Evolutionary conservation across 495 filamentous ascomycete species (phyloP).

Genomic region (Aspergillus wentii): DNA sequence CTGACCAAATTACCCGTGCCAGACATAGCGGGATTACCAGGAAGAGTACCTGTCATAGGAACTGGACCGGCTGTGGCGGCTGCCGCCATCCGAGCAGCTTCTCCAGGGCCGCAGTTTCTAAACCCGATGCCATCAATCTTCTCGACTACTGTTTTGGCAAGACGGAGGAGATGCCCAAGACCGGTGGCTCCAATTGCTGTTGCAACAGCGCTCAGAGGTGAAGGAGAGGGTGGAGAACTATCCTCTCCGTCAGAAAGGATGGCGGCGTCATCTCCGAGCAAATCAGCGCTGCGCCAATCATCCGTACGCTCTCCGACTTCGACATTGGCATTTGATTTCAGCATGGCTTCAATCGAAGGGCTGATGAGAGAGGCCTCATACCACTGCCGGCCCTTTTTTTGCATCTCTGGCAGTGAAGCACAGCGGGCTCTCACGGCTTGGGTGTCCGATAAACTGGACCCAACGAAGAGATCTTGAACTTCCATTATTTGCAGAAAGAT

Average conservation of each 20-base stretch:
- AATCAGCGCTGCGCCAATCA: constrained; percentile 20
- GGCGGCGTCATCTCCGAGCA: constrained; percentile 18
- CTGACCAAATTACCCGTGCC: neutral
- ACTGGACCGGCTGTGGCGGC: neutral
- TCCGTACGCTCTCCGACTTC: constrained; percentile 27
- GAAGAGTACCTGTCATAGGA: too few species aligned
- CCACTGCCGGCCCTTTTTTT: constrained; percentile 32
- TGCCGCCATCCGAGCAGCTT: constrained; percentile 1
- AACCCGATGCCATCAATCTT: constrained; percentile 34
- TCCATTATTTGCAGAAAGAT: constrained; percentile 37
- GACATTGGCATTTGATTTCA: constrained; percentile 23
- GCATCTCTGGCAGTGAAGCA: constrained; percentile 20
- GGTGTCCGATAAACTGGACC: constrained; percentile 5
- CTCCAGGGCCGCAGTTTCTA: constrained; percentile 17
- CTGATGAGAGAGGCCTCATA: constrained; percentile 38
- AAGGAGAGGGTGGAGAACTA: neutral
- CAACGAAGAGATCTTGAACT: constrained; percentile 30
- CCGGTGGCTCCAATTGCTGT: constrained; percentile 23
- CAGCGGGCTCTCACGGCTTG: constrained; percentile 19
- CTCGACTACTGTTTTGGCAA: constrained; percentile 26
- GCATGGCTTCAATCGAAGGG: constrained; percentile 16
- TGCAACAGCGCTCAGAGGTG: constrained; percentile 9
- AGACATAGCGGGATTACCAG: neutral
- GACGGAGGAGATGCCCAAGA: constrained; percentile 23
- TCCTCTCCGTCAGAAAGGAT: constrained; percentile 1